Evolutionary conservation across 2,329 filamentous ascomycete species (phyloP), one percentile per base, ranked within the genome.

Genomic region (Cytospora piceae): DNA sequence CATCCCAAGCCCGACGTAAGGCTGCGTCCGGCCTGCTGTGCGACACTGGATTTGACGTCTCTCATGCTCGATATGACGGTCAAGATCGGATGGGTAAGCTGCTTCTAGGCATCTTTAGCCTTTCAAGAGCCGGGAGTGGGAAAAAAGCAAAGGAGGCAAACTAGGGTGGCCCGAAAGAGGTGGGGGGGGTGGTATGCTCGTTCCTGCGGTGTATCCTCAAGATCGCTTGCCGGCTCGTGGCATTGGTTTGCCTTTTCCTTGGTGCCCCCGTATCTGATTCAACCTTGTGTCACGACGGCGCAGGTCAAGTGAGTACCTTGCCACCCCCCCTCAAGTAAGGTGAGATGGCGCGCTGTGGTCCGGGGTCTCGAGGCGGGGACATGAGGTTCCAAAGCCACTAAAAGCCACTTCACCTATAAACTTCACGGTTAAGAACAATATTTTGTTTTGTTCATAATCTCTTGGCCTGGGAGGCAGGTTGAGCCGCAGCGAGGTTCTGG

Each of bases 151-250:
- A 7, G n/a, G 27, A 17, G 27, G 34, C 42, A 31, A 29, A 15
- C 22, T 55, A 39, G 53, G 27, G 51, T 37, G 54, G 51, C 17
- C 7, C 7, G n/a, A 27, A 29, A 31, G 46, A 56, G 58, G 24
- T n/a, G 39, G 58, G 57, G 42, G 51, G 56, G 53, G 58, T 42
- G 52, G 57, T 58, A 11, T 37, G 53, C 27, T 54, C 29, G 34
- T 58, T 51, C 49, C 31, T 62, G 65, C 55, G 22, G 65, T 67
- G 65, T 22, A 27, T 55, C 65, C 56, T 61, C 64, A 58, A 27
- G 32, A 37, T 68, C 67, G 67, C 64, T 68, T 68, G 59, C 52
- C 58, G 53, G 57, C 64, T 68, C 64, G 57, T 61, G 61, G 64
- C 58, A 64, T 66, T 67, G 67, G 67, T 51, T 61, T 67, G 27